phyloP scores from a whole-genome alignment of 2,329 filamentous ascomycete species.

The Colletotrichum cuscutae region DNA sequence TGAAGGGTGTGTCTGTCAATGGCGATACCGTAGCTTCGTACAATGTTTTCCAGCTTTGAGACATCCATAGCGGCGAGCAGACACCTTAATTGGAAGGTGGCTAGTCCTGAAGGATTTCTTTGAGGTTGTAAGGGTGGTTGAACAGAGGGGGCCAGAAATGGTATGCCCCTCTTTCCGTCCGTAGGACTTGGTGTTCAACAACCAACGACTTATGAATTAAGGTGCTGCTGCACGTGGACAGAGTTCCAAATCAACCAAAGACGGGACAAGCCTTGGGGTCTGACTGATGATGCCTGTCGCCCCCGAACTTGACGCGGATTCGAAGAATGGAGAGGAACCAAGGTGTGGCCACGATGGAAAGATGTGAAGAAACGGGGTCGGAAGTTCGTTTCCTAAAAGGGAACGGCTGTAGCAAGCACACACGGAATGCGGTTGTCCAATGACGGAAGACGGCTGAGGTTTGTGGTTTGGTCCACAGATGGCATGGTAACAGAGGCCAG shows the following conservation, averaged over 20 bases:
- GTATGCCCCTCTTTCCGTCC: background rate
- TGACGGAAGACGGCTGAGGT: constrained; percentile 1
- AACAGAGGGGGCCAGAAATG: background rate
- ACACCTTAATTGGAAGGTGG: background rate
- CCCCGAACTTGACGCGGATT: background rate
- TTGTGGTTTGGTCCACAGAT: constrained; percentile 6
- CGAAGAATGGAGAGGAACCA: too few species aligned
- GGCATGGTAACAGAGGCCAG: background rate
- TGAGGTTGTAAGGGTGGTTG: background rate
- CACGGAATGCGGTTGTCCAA: constrained; percentile 28
- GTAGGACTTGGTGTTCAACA: constrained; percentile 3
- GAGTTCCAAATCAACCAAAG: constrained; percentile 20
- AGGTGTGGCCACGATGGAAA: background rate
- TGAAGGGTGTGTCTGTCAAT: constrained; percentile 49
- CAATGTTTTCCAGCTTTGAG: constrained; percentile 36
- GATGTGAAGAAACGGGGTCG: background rate
- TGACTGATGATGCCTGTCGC: background rate
- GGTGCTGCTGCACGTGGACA: constrained; percentile 17
- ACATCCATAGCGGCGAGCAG: constrained; percentile 10
- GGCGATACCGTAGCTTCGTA: constrained; percentile 45
- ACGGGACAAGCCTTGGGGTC: constrained; percentile 23
- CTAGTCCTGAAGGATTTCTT: background rate
- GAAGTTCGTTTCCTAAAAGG: background rate
- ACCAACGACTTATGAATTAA: background rate
- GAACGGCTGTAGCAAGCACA: constrained; percentile 22